phyloP scores from a whole-genome alignment of 2,329 filamentous ascomycete genomes.

The Allantophomopsis cytisporea region DNA sequence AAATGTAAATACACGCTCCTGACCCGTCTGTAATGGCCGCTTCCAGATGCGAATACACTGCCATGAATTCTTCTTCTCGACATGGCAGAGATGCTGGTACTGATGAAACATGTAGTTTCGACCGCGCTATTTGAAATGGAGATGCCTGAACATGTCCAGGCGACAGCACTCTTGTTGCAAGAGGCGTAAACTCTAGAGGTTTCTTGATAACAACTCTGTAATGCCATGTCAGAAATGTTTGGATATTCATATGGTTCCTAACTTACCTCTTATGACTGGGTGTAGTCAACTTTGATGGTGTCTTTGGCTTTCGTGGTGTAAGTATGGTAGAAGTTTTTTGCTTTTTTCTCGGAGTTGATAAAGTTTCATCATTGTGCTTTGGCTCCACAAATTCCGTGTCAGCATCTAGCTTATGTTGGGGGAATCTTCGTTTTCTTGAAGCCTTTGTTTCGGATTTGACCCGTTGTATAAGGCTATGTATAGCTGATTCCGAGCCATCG shows the following conservation, averaged over 20 bases:
- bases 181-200: constrained; percentile 83
- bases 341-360: constrained; percentile 41
- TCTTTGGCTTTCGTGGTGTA: constrained; percentile 20
- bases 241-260: not conserved
- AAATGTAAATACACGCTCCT: constrained; percentile 97
- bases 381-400: constrained; percentile 21
- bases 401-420: constrained; percentile 16
- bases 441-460: constrained; percentile 62
- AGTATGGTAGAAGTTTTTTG: constrained; percentile 30
- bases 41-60: constrained; percentile 88
- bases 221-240: constrained; percentile 5
- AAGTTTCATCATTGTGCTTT: constrained; percentile 18
- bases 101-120: constrained; percentile 81
- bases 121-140: constrained; percentile 83
- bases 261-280: constrained; percentile 47
- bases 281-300: constrained; percentile 32
- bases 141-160: constrained; percentile 64
- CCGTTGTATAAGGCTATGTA: constrained; percentile 10
- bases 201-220: constrained; percentile 61
- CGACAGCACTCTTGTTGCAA: constrained; percentile 78
- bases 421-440: constrained; percentile 29
- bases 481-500: constrained; percentile 17
- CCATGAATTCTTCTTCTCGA: constrained; percentile 79
- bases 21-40: constrained; percentile 87
- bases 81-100: constrained; percentile 84